Evolutionary conservation across 345 rosid genomes (phyloP).

Genomic region (Gossypium anomalum): DNA sequence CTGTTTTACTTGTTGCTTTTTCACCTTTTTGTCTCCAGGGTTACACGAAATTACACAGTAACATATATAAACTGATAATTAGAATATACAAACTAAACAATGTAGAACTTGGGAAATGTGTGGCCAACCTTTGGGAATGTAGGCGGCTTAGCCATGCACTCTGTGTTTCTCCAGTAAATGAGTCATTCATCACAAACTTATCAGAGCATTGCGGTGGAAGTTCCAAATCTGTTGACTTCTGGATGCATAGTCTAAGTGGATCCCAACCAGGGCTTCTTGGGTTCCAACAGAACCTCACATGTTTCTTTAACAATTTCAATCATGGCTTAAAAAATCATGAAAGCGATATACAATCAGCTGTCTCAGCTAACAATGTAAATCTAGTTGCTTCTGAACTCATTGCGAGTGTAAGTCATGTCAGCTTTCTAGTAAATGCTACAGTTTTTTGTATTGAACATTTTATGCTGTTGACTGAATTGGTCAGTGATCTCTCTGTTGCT

Average conservation of each 20-base stretch:
- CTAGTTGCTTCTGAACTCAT: conserved; percentile 53
- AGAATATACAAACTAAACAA: conserved; percentile 48
- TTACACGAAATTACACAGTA: conserved; percentile 36
- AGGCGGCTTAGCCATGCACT: conserved; percentile 87
- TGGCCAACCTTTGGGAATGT: conserved; percentile 66
- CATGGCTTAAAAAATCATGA: conserved; percentile 24
- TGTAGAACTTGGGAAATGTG: conserved; percentile 46
- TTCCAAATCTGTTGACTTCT: conserved; percentile 47
- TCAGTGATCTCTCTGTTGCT: conserved; percentile 16
- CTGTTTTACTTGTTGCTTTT: conserved; percentile 9
- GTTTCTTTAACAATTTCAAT: conserved; percentile 28
- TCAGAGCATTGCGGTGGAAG: conserved; percentile 47
- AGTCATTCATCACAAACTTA: conserved; percentile 41
- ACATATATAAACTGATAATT: conserved; percentile 50
- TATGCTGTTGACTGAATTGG: not conserved
- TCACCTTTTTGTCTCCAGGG: conserved; percentile 51
- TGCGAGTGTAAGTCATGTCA: conserved; percentile 48
- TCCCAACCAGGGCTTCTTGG: conserved; percentile 55
- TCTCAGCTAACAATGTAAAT: conserved; percentile 49
- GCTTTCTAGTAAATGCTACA: conserved; percentile 7
- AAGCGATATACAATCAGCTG: conserved; percentile 28
- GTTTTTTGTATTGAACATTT: not conserved
- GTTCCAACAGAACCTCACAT: conserved; percentile 53
- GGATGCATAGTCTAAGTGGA: conserved; percentile 62
- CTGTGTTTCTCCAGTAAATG: conserved; percentile 69